Conservation (phyloP, 140 eudicot genomes). For the Senecio squalidus region DNA sequence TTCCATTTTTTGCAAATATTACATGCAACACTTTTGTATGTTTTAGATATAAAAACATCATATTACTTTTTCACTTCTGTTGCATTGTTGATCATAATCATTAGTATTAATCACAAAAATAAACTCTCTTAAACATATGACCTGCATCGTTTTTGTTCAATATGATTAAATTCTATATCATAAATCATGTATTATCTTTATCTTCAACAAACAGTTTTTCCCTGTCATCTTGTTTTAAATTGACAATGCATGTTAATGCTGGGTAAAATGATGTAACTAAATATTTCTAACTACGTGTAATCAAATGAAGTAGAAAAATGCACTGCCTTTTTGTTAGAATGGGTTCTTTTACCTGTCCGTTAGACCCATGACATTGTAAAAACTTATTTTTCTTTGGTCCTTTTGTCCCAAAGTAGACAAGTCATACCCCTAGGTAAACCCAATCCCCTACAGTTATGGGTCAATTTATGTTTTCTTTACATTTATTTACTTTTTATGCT, state of each 20-base stretch:
- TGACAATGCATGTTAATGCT: background rate
- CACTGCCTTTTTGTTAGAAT: too few relatives aligned
- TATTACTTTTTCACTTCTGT: background rate
- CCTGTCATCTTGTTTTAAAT: background rate
- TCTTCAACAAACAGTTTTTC: background rate
- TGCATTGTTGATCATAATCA: background rate
- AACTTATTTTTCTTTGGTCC: too few relatives aligned
- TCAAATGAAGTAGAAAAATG: too few relatives aligned
- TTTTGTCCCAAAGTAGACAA: too few relatives aligned
- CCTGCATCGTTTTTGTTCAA: background rate
- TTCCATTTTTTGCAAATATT: background rate
- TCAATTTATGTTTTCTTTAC: too few relatives aligned
- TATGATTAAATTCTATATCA: background rate
- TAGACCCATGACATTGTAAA: too few relatives aligned
- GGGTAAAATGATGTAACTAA: background rate
- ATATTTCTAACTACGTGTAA: too few relatives aligned
- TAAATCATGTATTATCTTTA: background rate
- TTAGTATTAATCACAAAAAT: background rate
- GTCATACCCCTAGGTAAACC: too few relatives aligned
- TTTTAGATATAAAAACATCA: background rate
- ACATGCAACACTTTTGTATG: background rate
- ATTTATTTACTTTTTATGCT: too few relatives aligned
- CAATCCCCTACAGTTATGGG: too few relatives aligned
- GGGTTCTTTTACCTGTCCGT: too few relatives aligned
- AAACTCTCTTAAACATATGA: conserved; percentile 3